These are phyloP conservation scores for Dimocarpus longan DNA, from an alignment of 345 rosid genomes.

Conservation along the genomic window DNA sequence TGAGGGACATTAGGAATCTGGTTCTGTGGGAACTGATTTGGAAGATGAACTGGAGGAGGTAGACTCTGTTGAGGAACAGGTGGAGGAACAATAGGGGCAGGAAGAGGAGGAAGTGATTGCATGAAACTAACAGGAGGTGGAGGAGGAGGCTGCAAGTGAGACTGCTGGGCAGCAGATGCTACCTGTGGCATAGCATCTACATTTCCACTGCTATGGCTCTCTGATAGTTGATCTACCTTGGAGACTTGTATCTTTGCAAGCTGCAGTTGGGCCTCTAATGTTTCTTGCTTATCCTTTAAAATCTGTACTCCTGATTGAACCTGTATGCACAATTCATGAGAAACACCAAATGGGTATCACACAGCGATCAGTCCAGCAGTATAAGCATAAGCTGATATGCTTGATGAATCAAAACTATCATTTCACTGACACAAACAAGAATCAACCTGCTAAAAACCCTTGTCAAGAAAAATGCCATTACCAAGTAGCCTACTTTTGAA, in stretches of 20 bases:
- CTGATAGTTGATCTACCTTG: constrained; percentile 51
- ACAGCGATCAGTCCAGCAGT: not conserved
- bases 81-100: constrained; percentile 33
- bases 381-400: constrained; percentile 1
- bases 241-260: constrained; percentile 62
- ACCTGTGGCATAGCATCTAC: constrained; percentile 46
- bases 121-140: constrained; percentile 37
- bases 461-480: not conserved
- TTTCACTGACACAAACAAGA: not conserved
- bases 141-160: constrained; percentile 49
- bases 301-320: constrained; percentile 71
- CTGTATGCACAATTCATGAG: constrained; percentile 38
- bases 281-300: constrained; percentile 81
- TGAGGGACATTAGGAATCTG: constrained; percentile 58
- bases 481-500: not conserved
- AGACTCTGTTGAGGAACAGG: constrained; percentile 43
- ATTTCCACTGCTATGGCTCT: constrained; percentile 43
- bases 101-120: constrained; percentile 36
- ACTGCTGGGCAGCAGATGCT: constrained; percentile 54
- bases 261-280: constrained; percentile 66
- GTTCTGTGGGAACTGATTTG: constrained; percentile 58
- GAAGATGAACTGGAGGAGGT: constrained; percentile 54
- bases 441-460: not conserved
- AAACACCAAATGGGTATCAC: constrained; percentile 13
- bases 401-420: not conserved